A percentile compares a stretch with the other conserved stretches of the same genome.
Evolutionary conservation across 1,284 basidiomycete species (phyloP).

Genomic region (Gymnopus androsaceus): DNA sequence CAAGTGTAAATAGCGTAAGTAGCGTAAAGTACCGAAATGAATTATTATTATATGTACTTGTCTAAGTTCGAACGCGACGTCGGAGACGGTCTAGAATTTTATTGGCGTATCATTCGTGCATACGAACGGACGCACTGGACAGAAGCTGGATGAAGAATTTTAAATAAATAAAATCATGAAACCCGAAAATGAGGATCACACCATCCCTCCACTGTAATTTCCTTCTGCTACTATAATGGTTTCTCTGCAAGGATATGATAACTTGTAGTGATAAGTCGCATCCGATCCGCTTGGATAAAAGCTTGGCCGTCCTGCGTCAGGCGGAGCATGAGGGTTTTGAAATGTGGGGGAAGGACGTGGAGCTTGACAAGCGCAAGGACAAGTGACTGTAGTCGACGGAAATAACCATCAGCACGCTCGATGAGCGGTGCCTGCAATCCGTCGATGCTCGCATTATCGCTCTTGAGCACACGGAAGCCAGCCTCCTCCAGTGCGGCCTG

Average conservation of each 20-base stretch:
- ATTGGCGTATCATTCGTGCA: too few relatives aligned
- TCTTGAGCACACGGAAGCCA: constrained; percentile 2
- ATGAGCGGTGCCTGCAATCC: constrained; percentile 6
- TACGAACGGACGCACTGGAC: too few relatives aligned
- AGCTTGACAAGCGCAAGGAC: constrained; percentile 7
- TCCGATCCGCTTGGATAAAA: constrained; percentile 2
- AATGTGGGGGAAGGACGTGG: constrained; percentile 4
- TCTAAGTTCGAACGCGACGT: too few relatives aligned
- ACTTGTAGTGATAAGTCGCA: constrained; percentile 7
- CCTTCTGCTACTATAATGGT: constrained; percentile 1
- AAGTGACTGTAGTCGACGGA: constrained; percentile 4
- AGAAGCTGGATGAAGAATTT: too few relatives aligned
- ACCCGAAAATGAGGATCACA: too few relatives aligned
- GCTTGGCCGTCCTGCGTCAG: constrained; percentile 3
- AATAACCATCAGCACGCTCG: constrained; percentile 7
- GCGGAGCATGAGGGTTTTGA: constrained; percentile 1
- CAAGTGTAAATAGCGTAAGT: too few relatives aligned
- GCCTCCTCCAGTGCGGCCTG: neutral
- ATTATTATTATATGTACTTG: too few relatives aligned
- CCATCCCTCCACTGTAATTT: too few relatives aligned
- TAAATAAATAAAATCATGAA: too few relatives aligned
- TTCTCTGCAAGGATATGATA: constrained; percentile 9
- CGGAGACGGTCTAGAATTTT: too few relatives aligned
- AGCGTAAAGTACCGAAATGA: too few relatives aligned
- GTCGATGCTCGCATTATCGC: constrained; percentile 5